Conservation (phyloP, 495 filamentous ascomycete genomes). For the Aspergillus olivimuriae region DNA sequence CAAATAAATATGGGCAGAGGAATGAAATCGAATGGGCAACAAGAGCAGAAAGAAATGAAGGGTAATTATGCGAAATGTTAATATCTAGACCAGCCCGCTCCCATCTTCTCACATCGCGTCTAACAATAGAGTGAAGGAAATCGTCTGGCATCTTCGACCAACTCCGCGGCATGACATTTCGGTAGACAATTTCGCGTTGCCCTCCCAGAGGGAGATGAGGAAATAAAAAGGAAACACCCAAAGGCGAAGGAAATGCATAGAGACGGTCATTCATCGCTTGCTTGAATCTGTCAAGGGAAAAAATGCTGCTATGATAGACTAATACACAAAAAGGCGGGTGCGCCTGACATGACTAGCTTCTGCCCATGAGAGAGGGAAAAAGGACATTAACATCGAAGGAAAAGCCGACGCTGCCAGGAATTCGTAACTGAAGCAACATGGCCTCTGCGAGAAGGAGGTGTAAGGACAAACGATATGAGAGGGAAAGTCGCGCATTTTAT, state of each 20-base stretch:
- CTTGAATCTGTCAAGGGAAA: slow-evolving; percentile 14
- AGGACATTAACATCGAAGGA: slow-evolving; percentile 21
- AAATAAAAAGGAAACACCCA: slow-evolving; percentile 2
- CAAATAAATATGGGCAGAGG: too few relatives aligned
- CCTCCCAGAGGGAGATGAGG: not conserved
- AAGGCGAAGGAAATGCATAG: slow-evolving; percentile 4
- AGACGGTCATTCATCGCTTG: slow-evolving; percentile 20
- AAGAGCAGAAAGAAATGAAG: too few relatives aligned
- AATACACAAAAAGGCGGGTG: slow-evolving; percentile 25
- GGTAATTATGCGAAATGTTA: too few relatives aligned
- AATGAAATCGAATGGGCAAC: too few relatives aligned
- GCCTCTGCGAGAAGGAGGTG: slow-evolving; percentile 13
- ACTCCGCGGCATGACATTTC: too few relatives aligned
- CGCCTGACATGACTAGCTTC: slow-evolving; percentile 13
- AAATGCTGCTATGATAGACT: slow-evolving; percentile 20
- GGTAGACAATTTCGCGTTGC: too few relatives aligned
- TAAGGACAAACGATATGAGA: slow-evolving; percentile 19
- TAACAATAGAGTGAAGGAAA: too few relatives aligned
- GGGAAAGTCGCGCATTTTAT: slow-evolving; percentile 23
- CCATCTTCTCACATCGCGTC: too few relatives aligned
- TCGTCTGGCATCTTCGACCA: too few relatives aligned
- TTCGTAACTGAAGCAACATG: slow-evolving; percentile 36
- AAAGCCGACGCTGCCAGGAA: slow-evolving; percentile 27
- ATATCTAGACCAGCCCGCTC: too few relatives aligned
- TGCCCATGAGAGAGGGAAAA: slow-evolving; percentile 20